Evolutionary conservation across 2,329 filamentous ascomycete genomes (phyloP).

Genomic region (Colletotrichum sp.): DNA sequence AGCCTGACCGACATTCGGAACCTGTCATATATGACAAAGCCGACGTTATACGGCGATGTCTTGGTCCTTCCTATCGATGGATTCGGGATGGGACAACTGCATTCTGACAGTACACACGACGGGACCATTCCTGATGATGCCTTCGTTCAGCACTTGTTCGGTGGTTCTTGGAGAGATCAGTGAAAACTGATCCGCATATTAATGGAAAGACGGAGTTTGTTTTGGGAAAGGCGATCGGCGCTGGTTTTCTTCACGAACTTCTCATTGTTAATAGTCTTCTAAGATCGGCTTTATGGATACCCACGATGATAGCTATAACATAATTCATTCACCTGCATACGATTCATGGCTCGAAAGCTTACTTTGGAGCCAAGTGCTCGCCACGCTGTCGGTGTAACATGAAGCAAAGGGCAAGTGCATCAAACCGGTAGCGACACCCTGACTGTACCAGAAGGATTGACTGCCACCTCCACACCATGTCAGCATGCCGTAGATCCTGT

Average conservation of each 20-base stretch:
- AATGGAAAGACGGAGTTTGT: background rate
- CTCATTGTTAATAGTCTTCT: fast-evolving
- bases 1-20: conserved; percentile 6
- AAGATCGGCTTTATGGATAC: background rate
- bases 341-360: background rate
- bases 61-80: conserved; percentile 30
- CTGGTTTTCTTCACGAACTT: background rate
- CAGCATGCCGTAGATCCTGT: background rate
- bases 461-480: background rate
- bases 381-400: background rate
- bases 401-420: background rate
- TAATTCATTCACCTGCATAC: background rate
- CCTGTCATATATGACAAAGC: conserved; percentile 16
- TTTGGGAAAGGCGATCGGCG: background rate
- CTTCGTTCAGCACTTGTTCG: conserved; percentile 29
- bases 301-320: background rate
- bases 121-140: conserved; percentile 28
- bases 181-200: background rate
- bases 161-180: background rate
- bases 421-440: background rate
- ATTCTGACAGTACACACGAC: conserved; percentile 31
- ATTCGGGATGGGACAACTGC: conserved; percentile 31
- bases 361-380: background rate
- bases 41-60: conserved; percentile 23
- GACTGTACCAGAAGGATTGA: background rate